phyloP scores from a whole-genome alignment of 106 monocot genomes.

The Acorus calamus region DNA sequence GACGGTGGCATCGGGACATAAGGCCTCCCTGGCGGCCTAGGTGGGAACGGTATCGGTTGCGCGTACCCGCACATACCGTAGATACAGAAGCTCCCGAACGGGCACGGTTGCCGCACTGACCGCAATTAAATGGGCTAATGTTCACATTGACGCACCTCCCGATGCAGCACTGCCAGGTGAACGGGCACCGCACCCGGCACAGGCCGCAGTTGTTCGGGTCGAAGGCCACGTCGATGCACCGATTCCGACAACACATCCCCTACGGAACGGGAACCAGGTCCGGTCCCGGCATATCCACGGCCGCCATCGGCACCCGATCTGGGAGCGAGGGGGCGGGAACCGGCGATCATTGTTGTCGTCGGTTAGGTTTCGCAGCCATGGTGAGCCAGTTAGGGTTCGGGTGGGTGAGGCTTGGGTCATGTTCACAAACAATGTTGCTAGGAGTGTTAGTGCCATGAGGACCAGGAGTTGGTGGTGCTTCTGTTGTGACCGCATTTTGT shows the following conservation, averaged over 20 bases:
- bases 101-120: conserved; percentile 28
- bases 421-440: no score
- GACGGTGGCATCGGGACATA: not conserved
- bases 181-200: conserved; percentile 36
- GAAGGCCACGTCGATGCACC: conserved; percentile 25
- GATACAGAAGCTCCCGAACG: conserved; percentile 13
- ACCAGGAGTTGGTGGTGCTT: no score
- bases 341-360: not conserved
- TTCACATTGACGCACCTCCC: conserved; percentile 28
- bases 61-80: conserved; percentile 22
- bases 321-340: not conserved
- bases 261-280: conserved; percentile 1
- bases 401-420: no score
- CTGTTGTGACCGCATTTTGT: no score
- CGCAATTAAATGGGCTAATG: conserved; percentile 43
- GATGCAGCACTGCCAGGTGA: conserved; percentile 29
- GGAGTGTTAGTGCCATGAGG: no score
- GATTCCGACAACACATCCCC: conserved; percentile 32
- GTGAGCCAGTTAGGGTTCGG: not conserved
- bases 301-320: conserved; percentile 4
- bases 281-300: conserved; percentile 31
- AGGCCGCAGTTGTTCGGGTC: conserved; percentile 48
- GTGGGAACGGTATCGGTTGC: not conserved
- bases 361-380: not conserved
- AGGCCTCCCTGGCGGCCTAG: not conserved